Percentiles rank a stretch among this genome's conserved stretches.
phyloP scores from a whole-genome alignment of 805 yeast genomes.

The Sugiyamaella floridensis region DNA sequence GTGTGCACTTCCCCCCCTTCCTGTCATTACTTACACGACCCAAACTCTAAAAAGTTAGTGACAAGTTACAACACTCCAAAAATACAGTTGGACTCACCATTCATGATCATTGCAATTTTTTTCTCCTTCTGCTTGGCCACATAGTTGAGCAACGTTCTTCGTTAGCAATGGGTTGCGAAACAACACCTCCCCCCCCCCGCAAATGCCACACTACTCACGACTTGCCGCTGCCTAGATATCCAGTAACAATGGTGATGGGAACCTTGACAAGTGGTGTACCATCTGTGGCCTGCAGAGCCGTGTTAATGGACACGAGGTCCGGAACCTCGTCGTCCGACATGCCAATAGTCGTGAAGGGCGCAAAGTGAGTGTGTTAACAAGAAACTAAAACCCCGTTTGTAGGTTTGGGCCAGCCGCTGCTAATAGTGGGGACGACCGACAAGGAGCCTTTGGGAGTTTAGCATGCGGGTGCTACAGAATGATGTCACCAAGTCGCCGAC shows the following conservation, averaged over 20 bases:
- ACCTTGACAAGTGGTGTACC: slow-evolving; percentile 38
- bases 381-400: neutral
- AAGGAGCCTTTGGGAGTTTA: no score
- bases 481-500: no score
- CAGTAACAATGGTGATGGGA: slow-evolving; percentile 90
- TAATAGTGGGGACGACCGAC: no score
- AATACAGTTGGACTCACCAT: slow-evolving; percentile 38
- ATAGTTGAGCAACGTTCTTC: slow-evolving; percentile 59
- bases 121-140: slow-evolving; percentile 60
- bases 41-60: slow-evolving; percentile 19
- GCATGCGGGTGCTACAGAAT: no score
- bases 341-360: neutral
- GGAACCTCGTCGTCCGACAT: slow-evolving; percentile 23
- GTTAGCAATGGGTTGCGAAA: neutral
- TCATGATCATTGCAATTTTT: slow-evolving; percentile 81
- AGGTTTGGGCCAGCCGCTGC: neutral
- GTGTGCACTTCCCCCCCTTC: neutral
- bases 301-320: slow-evolving; percentile 20
- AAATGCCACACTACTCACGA: slow-evolving; percentile 31
- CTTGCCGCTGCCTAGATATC: slow-evolving; percentile 92
- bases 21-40: slow-evolving; percentile 19
- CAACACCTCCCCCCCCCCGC: no score
- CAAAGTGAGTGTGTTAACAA: neutral
- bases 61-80: neutral
- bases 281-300: slow-evolving; percentile 1